Evolutionary conservation across 805 yeast genomes (phyloP), one percentile per base, ranked within the genome.

Genomic region (Metschnikowia matae): DNA sequence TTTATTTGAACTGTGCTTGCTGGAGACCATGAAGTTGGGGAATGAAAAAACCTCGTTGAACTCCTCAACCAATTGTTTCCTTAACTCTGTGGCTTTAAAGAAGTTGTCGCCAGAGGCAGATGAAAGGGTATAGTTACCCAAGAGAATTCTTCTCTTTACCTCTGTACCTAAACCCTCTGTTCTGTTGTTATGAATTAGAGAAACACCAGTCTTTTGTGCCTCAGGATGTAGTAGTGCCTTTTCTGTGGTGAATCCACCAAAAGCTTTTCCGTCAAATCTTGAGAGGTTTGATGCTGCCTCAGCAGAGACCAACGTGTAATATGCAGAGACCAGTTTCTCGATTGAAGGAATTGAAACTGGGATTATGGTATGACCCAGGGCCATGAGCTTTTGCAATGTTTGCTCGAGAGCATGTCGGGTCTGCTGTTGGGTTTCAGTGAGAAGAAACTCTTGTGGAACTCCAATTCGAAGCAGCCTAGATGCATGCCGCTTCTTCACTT

Each of bases 241-340:
- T 36, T 87, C 71, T 31, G 4, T 3, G 15, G 14, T 17, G 5
- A 23, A 14, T 8, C 49, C 23, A n/a, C 37, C 35, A 32, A 26
- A 34, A 13, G 44, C 38, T n/a, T 14, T 40, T 2, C 99, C 99
- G 67, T 94, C 99, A 62, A 79, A 94, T 32, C 97, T 74, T 1
- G 97, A 80, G 44, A 94, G 74, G 62, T 94, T 94, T 0, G 98
- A 92, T 0, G 95, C 84, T 0, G 97, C 98, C 62, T 94, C 99
- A 0, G 97, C 87, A 0, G 97, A 87, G 1, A 94, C 91, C 35
- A 95, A 59, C 0, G 96, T 87, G 63, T 87, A 92, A 66, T 94
- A 94, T 0, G 89, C 80, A 26, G 95, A 90, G 15, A 94, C 68
- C 23, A 91, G 77, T 48, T 75, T 69, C 51, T 77, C 78, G 8